Evolutionary conservation across 164 flowering plant species (phyloP), one percentile per base, ranked within the genome.

Genomic region (Nymphaea colorata): DNA sequence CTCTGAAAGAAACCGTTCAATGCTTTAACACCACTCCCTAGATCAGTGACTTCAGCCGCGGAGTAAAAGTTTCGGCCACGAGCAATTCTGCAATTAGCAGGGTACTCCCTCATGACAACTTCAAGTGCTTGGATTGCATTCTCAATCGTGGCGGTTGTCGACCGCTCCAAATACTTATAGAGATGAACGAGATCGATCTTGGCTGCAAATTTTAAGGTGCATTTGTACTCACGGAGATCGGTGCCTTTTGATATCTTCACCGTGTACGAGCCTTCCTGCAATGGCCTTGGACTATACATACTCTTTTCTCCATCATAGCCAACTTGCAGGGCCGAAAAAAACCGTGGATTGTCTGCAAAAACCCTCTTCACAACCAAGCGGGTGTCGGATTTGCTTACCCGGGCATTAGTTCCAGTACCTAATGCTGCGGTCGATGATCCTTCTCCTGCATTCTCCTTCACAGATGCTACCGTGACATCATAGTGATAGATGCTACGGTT

Each of bases 121-220:
- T 89, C 97, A 86, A 91, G 70, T 2, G 79, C 89, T 51, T 89
- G 95, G 60, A 91, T 75, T 44, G 84, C 71, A 36, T 87, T 85
- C 43, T 90, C 86, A 7, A 95, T 91, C 3, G 76, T 64, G 2
- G 71, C 41, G 0, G 43, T 25, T 4, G 70, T 67, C 1, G 60
- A 74, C 4, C 89, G 79, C 1, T 42, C 66, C 6, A 87, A 68
- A 71, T 81, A 87, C 16, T 79, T 87, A 42, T 66, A 66, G 74
- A 90, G 72, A 67, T 73, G 75, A 17, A 72, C 25, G 10, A 89
- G 72, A 62, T 78, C 73, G 51, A 84, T 74, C 64, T 73, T 67
- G 59, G 74, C 81, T 57, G 83, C 91, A 18, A 75, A 75, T 65
- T 82, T 82, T 6, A 91, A 70, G 5, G 83, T 74, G 44, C 81